Conservation (phyloP, 2,329 filamentous ascomycete species). For the Monilinia laxa region DNA sequence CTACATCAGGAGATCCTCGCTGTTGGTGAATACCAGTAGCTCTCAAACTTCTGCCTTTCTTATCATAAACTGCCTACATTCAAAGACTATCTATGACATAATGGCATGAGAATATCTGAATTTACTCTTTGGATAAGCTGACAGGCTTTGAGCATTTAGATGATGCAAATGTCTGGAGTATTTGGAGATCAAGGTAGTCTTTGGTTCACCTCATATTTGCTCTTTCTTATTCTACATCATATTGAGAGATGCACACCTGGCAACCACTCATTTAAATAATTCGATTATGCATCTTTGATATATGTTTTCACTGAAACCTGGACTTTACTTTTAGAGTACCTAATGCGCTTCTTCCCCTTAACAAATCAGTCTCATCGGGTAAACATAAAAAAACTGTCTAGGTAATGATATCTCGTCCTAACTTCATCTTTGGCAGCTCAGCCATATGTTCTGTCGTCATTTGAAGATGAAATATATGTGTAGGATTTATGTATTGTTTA, state of each 20-base stretch:
- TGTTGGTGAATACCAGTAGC: conserved; percentile 8
- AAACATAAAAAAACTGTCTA: neutral
- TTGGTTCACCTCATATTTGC: neutral
- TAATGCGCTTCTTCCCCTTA: neutral
- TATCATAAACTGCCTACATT: neutral
- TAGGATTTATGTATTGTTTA: neutral
- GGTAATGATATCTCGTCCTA: neutral
- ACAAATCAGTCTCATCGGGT: neutral
- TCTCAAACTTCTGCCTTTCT: neutral
- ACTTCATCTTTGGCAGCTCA: neutral
- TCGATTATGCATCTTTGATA: neutral
- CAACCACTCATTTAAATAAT: neutral
- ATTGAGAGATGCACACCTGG: neutral
- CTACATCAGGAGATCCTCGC: neutral
- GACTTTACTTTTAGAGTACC: neutral
- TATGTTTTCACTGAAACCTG: neutral
- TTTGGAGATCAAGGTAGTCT: conserved; percentile 5
- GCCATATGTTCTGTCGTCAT: neutral
- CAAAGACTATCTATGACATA: neutral
- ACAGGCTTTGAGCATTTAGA: neutral
- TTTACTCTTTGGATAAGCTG: neutral
- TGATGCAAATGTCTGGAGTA: neutral
- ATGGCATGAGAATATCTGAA: neutral
- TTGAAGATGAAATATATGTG: neutral
- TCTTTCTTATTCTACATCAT: neutral